A percentile compares a stretch with the other conserved stretches of the same genome.
These are phyloP conservation scores for Henckelia pumila DNA, from an alignment of 257 asterid genomes.

Conservation along the genomic window DNA sequence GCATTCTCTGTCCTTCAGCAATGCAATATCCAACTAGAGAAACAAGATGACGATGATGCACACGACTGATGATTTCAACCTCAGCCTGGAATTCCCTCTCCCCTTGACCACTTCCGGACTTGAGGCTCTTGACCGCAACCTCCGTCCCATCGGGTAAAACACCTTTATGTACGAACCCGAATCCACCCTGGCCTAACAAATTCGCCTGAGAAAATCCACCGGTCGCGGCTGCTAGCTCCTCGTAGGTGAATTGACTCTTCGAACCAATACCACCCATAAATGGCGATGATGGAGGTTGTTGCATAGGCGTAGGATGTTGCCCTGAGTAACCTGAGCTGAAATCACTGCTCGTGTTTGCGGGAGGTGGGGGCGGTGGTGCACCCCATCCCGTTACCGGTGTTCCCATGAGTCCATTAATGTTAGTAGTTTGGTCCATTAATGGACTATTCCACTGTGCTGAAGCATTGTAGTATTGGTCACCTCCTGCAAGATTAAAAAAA, in stretches of 20 bases:
- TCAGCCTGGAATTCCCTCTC: constrained; percentile 96
- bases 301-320: constrained; percentile 26
- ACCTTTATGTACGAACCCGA: constrained; percentile 86
- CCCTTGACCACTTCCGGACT: constrained; percentile 91
- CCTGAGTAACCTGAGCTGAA: constrained; percentile 40
- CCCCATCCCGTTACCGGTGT: constrained; percentile 39
- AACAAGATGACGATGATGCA: constrained; percentile 92
- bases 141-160: constrained; percentile 46
- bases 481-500: constrained; percentile 25
- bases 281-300: constrained; percentile 34
- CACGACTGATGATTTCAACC: constrained; percentile 94
- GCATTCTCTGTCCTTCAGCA: constrained; percentile 58
- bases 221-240: constrained; percentile 67
- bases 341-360: constrained; percentile 37
- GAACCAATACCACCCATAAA: constrained; percentile 40
- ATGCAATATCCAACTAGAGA: constrained; percentile 97
- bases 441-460: constrained; percentile 21
- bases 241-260: constrained; percentile 55
- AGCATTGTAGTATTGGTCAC: constrained; percentile 36
- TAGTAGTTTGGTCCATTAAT: constrained; percentile 26
- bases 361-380: constrained; percentile 23
- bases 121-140: constrained; percentile 87
- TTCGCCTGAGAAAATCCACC: constrained; percentile 64
- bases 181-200: constrained; percentile 86
- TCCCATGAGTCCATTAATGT: constrained; percentile 42